phyloP scores from a whole-genome alignment of 2,329 filamentous ascomycete genomes.

The Colletotrichum scovillei region DNA sequence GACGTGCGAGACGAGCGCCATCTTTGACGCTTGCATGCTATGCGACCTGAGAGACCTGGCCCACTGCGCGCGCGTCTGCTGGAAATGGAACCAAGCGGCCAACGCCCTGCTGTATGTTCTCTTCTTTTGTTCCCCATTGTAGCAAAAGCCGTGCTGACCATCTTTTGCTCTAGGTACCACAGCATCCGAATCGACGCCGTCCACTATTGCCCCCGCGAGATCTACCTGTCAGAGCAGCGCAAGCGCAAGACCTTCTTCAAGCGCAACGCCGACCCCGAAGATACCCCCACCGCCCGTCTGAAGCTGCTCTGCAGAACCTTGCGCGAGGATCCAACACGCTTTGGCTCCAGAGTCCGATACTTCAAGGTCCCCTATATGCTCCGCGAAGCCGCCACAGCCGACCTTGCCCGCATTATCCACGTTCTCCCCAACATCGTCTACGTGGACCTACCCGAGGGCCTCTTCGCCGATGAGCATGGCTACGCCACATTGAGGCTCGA shows the following conservation, averaged over 20 bases:
- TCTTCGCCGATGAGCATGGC: conserved; percentile 83
- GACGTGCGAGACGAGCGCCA: conserved; percentile 82
- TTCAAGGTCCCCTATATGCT: conserved; percentile 97
- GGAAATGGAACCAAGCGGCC: conserved; percentile 73
- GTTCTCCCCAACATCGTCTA: conserved; percentile 88
- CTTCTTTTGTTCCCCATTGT: neutral
- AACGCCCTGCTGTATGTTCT: conserved; percentile 69
- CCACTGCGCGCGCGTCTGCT: conserved; percentile 80
- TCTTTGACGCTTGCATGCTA: conserved; percentile 87
- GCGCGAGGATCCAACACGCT: conserved; percentile 75
- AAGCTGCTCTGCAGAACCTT: conserved; percentile 85
- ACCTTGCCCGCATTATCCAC: conserved; percentile 86
- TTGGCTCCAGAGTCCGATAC: conserved; percentile 79
- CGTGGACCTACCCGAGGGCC: conserved; percentile 89
- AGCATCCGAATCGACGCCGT: conserved; percentile 94
- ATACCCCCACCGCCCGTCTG: conserved; percentile 81
- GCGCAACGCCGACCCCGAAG: conserved; percentile 82
- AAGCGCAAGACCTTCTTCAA: conserved; percentile 79
- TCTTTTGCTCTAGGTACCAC: conserved; percentile 71
- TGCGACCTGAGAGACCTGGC: conserved; percentile 92
- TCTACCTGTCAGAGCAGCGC: conserved; percentile 81
- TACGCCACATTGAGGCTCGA: conserved; percentile 84
- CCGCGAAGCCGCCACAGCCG: conserved; percentile 84
- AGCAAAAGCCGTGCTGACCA: conserved; percentile 27
- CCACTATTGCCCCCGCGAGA: conserved; percentile 92